A percentile compares a stretch with the other conserved stretches of the same genome.
phyloP scores from a whole-genome alignment of 495 filamentous ascomycete genomes.

The Penicillium cosmopolitanum region DNA sequence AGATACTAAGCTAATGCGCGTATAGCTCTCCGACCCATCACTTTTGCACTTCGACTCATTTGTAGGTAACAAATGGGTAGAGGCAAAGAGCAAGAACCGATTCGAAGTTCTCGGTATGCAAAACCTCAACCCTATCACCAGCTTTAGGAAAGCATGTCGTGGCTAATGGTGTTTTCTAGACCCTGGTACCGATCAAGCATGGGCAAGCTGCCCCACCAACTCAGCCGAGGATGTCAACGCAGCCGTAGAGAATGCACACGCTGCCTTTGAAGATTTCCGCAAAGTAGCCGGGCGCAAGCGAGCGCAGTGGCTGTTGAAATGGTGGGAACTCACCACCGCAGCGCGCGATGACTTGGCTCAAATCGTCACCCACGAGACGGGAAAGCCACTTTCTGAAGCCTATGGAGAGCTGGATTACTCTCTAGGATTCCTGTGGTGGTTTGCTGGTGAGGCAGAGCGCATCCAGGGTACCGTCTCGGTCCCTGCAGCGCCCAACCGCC shows the following conservation, averaged over 20 bases:
- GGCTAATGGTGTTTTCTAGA: slow-evolving; percentile 40
- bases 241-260: slow-evolving; percentile 61
- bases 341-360: slow-evolving; percentile 59
- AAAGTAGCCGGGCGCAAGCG: slow-evolving; percentile 63
- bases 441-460: slow-evolving; percentile 70
- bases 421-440: slow-evolving; percentile 65
- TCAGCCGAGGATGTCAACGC: slow-evolving; percentile 62
- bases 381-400: slow-evolving; percentile 64
- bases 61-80: slow-evolving; percentile 64
- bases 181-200: slow-evolving; percentile 66
- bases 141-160: background rate
- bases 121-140: slow-evolving; percentile 6
- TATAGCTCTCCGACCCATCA: slow-evolving; percentile 59
- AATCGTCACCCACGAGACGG: slow-evolving; percentile 65
- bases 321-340: slow-evolving; percentile 55
- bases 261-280: slow-evolving; percentile 63
- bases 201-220: slow-evolving; percentile 66
- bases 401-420: slow-evolving; percentile 65
- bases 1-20: background rate
- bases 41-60: slow-evolving; percentile 64
- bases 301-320: slow-evolving; percentile 65
- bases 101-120: slow-evolving; percentile 66
- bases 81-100: slow-evolving; percentile 61
- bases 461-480: slow-evolving; percentile 63
- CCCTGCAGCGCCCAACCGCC: slow-evolving; percentile 59